A percentile compares a stretch with the other conserved stretches of the same genome.
Evolutionary conservation across 2,329 filamentous ascomycete genomes (phyloP).

Genomic region (Ophioceras dolichostomum): DNA sequence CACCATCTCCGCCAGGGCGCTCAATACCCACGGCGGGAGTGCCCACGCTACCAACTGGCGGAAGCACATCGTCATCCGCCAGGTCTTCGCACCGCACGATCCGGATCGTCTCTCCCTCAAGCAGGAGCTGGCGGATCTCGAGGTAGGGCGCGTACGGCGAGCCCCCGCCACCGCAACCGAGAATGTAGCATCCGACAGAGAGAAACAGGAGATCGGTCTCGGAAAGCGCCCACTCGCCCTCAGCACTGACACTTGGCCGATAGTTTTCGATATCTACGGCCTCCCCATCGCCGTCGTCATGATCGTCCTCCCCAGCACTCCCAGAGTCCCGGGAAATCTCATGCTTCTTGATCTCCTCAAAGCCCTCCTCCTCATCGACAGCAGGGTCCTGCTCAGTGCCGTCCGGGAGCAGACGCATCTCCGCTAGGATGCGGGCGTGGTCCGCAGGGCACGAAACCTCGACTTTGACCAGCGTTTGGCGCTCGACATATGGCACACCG

Average conservation of each 20-base stretch:
- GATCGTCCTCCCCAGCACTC: slow-evolving; percentile 5
- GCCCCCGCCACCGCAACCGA: slow-evolving; percentile 49
- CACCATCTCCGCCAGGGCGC: slow-evolving; percentile 1
- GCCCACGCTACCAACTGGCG: slow-evolving; percentile 44
- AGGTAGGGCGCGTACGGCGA: slow-evolving; percentile 39
- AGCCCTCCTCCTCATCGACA: neutral
- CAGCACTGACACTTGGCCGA: slow-evolving; percentile 29
- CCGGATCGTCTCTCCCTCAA: slow-evolving; percentile 33
- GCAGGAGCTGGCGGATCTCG: slow-evolving; percentile 36
- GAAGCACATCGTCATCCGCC: slow-evolving; percentile 35
- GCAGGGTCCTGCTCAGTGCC: neutral
- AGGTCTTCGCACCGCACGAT: slow-evolving; percentile 39
- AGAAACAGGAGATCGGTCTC: slow-evolving; percentile 47
- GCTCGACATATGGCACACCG: slow-evolving; percentile 11
- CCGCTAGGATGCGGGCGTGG: slow-evolving; percentile 35
- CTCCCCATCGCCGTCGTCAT: no score
- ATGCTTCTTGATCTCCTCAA: neutral
- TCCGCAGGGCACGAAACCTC: slow-evolving; percentile 47
- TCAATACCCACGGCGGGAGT: slow-evolving; percentile 50
- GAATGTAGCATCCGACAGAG: slow-evolving; percentile 45
- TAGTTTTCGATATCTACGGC: slow-evolving; percentile 24
- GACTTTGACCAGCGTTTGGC: slow-evolving; percentile 27
- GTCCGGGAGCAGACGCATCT: slow-evolving; percentile 5
- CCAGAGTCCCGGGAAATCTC: slow-evolving; percentile 1
- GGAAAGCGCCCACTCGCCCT: slow-evolving; percentile 43